phyloP scores from a whole-genome alignment of 306 rosid genomes.

The Dryas drummondii region DNA sequence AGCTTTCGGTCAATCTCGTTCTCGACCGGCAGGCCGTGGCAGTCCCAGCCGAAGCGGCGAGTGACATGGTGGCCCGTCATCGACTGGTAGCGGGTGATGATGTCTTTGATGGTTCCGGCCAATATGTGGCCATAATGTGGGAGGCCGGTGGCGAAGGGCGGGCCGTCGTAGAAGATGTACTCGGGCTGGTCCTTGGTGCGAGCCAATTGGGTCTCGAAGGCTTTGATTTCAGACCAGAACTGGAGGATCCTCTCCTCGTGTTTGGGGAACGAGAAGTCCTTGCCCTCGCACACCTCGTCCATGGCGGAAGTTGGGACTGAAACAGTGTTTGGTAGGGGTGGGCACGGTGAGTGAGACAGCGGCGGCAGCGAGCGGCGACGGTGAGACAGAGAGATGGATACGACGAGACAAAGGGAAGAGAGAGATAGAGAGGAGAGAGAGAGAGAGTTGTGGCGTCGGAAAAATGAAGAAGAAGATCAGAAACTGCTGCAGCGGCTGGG shows the following conservation, averaged over 20 bases:
- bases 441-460: too few relatives aligned
- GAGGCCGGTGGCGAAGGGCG: slow-evolving; percentile 97
- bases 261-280: slow-evolving; percentile 75
- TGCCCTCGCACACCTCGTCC: slow-evolving; percentile 93
- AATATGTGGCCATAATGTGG: slow-evolving; percentile 97
- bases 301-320: slow-evolving; percentile 25
- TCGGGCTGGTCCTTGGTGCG: slow-evolving; percentile 65
- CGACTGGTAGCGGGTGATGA: slow-evolving; percentile 84
- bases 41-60: slow-evolving; percentile 99
- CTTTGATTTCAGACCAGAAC: slow-evolving; percentile 66
- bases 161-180: slow-evolving; percentile 91
- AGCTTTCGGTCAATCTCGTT: slow-evolving; percentile 77
- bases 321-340: too few relatives aligned
- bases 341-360: too few relatives aligned
- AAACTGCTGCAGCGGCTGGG: too few relatives aligned
- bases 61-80: slow-evolving; percentile 90
- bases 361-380: too few relatives aligned
- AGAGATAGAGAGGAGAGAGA: too few relatives aligned
- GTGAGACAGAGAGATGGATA: too few relatives aligned
- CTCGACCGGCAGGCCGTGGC: slow-evolving; percentile 95
- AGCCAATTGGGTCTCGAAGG: slow-evolving; percentile 69
- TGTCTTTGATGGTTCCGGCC: slow-evolving; percentile 94
- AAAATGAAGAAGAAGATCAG: too few relatives aligned
- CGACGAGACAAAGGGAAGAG: too few relatives aligned
- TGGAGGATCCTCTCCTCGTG: slow-evolving; percentile 69